These are phyloP conservation scores for Sphagnum contortum DNA, from an alignment of 225 moss, liverwort and hornwort genomes.

Conservation along the genomic window DNA sequence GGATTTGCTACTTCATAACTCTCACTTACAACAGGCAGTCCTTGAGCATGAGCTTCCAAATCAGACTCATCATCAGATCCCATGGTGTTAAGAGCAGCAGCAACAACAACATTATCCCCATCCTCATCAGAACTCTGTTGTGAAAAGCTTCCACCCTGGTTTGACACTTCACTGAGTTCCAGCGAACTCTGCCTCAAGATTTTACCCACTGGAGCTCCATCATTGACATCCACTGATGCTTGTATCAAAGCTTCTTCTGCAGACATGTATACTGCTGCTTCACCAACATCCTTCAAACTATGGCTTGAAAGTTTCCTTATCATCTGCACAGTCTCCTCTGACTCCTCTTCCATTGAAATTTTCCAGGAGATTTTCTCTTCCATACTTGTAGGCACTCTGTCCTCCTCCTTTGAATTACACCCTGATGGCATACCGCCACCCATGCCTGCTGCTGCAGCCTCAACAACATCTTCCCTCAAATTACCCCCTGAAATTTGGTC, in stretches of 20 bases:
- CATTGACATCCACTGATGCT: conserved; percentile 5
- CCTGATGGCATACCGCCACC: no score
- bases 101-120: conserved; percentile 4
- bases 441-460: conserved; percentile 17
- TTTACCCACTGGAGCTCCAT: conserved; percentile 15
- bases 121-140: conserved; percentile 19
- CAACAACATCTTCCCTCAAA: conserved; percentile 1
- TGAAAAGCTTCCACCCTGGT: conserved; percentile 12
- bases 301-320: conserved; percentile 8
- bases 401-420: conserved; percentile 6
- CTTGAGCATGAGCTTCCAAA: conserved; percentile 8
- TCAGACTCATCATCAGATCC: conserved; percentile 30
- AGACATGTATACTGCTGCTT: conserved; percentile 7
- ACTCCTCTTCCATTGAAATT: conserved; percentile 6
- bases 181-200: conserved; percentile 16
- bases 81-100: conserved; percentile 24
- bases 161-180: conserved; percentile 23
- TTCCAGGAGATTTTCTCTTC: conserved; percentile 12
- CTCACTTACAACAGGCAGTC: conserved; percentile 13
- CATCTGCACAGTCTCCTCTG: conserved; percentile 6
- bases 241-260: conserved; percentile 6
- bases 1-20: conserved; percentile 7
- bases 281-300: conserved; percentile 2
- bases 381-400: conserved; percentile 6
- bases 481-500: conserved; percentile 6